phyloP scores from a whole-genome alignment of 2,329 filamentous ascomycete species.

The Immersiporthe knoxdaviesiana region DNA sequence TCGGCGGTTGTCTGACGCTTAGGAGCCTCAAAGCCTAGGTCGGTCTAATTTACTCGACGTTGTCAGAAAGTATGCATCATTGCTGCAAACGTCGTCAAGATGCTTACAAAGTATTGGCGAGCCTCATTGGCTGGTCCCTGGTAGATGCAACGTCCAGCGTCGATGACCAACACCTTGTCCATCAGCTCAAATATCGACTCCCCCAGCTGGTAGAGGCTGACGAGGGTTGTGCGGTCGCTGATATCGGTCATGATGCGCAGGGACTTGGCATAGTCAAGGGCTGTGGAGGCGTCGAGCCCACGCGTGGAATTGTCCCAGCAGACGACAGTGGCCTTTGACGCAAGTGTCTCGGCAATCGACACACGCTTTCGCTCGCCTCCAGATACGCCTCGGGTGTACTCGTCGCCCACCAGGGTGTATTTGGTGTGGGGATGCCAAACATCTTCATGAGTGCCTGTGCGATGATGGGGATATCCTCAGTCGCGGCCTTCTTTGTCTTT shows the following conservation, averaged over 20 bases:
- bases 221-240: constrained; percentile 60
- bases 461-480: constrained; percentile 61
- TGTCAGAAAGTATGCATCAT: too few relatives aligned
- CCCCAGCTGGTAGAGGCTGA: constrained; percentile 67
- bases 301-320: constrained; percentile 75
- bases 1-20: constrained; percentile 71
- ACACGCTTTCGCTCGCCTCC: constrained; percentile 75
- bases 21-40: constrained; percentile 66
- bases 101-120: constrained; percentile 64
- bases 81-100: too few relatives aligned
- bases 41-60: constrained; percentile 24
- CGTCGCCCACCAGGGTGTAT: constrained; percentile 69
- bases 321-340: constrained; percentile 62
- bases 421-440: constrained; percentile 72
- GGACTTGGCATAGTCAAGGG: constrained; percentile 67
- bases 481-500: constrained; percentile 64
- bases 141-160: constrained; percentile 69
- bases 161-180: constrained; percentile 70
- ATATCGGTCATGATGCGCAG: constrained; percentile 70
- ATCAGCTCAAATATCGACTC: constrained; percentile 61
- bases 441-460: constrained; percentile 66
- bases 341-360: constrained; percentile 73
- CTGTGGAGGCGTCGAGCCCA: constrained; percentile 68
- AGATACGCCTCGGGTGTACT: constrained; percentile 63
- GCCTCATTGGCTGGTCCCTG: constrained; percentile 67